Evolutionary conservation across 208 protist genomes (phyloP).

Genomic region (Leishmania major): DNA sequence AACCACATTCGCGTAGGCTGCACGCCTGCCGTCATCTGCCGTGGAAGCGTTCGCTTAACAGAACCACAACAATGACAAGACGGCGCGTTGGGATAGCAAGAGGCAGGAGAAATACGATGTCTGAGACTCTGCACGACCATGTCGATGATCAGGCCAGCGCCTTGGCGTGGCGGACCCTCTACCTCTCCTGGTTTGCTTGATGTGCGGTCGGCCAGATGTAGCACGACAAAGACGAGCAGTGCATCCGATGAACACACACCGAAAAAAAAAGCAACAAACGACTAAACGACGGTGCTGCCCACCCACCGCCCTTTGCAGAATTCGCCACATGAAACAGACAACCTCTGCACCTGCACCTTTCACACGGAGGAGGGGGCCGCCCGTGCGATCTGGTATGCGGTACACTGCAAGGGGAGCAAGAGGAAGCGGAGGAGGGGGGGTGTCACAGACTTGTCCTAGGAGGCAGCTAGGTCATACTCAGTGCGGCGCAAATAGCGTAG

Average conservation of each 20-base stretch:
- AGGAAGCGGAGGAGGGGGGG: not conserved
- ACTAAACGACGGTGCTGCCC: not conserved
- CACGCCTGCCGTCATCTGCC: not conserved
- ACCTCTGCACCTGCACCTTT: not conserved
- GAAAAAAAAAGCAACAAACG: not conserved
- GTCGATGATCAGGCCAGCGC: not conserved
- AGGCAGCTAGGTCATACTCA: constrained; percentile 36
- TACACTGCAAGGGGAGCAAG: not conserved
- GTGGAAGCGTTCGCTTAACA: not conserved
- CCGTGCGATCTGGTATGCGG: not conserved
- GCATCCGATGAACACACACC: not conserved
- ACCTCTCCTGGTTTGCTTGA: too few relatives aligned
- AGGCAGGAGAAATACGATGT: not conserved
- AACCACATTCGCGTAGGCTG: not conserved
- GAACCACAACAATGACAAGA: not conserved
- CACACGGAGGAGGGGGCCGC: not conserved
- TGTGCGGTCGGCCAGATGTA: not conserved
- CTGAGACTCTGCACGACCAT: not conserved
- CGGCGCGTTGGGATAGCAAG: not conserved
- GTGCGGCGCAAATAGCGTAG: constrained; percentile 36
- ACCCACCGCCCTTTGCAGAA: not conserved
- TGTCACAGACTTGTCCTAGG: not conserved
- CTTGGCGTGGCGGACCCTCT: not conserved
- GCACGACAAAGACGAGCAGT: not conserved
- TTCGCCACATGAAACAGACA: not conserved